Evolutionary conservation across 331 rosid genomes (phyloP), one percentile per base, ranked within the genome.

Genomic region (Quercus phellos): DNA sequence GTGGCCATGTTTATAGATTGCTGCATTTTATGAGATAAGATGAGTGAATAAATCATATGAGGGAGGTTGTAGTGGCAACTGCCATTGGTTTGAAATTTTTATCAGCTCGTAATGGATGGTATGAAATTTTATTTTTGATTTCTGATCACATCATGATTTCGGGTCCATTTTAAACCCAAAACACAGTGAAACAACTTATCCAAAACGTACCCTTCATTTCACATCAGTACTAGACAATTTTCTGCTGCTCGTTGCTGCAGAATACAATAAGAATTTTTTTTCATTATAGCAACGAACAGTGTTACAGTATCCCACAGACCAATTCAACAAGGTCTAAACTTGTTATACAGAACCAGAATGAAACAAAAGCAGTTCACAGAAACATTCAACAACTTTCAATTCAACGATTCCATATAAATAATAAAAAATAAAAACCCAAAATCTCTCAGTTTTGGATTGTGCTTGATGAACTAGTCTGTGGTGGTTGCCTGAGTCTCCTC

Each of bases 401-500:
- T 2, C 30, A 66, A 1, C 9, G 22, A 66, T 29, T 16, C 14
- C 17, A 51, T 1, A 32, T 19, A 58, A 4, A n/a, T 38, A 24
- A 17, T 19, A 51, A 34, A 12, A 18, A 59, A 14, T 1, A 29
- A 51, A 75, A 38, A 38, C 46, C 46, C 46, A 38, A 38, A 38
- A 38, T 51, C 6, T 18, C 72, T 85, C 75, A 79, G 66, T 70
- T 76, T 26, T 55, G 61, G 16, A 72, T 0, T 26, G 72, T 16
- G 43, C 46, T 38, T 38, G 72, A 67, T 75, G 79, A 35, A 73
- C 68, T 43, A 56, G 51, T 54, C 12, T 21, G 34, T 0, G 92
- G 55, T 16, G 91, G 76, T 78, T 79, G 81, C 68, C 88, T 83
- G 72, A 77, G 70, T 59, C 90, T 72, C 7, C 86, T 91, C 78